A percentile compares a stretch with the other conserved stretches of the same genome.
These are phyloP conservation scores for Penicillium sp. DNA, from an alignment of 2,329 filamentous ascomycete genomes.

Conservation along the genomic window DNA sequence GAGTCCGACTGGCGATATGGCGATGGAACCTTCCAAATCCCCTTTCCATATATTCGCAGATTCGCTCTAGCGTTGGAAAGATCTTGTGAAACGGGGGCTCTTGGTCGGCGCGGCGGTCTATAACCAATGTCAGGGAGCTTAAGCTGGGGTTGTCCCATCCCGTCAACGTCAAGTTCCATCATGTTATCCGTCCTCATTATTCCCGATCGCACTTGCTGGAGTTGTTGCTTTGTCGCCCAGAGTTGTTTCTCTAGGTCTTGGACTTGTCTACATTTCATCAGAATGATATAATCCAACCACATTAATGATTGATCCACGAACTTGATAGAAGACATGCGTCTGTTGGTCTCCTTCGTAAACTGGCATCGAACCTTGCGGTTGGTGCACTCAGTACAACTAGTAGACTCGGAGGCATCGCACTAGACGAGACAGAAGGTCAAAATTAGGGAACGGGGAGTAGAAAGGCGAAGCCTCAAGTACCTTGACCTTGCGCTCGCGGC, in stretches of 20 bases:
- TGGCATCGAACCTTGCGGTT: constrained; percentile 97
- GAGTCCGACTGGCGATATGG: constrained; percentile 64
- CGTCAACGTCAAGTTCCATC: constrained; percentile 49
- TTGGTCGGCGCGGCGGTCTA: constrained; percentile 67
- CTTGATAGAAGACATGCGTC: constrained; percentile 99
- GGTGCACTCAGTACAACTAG: constrained; percentile 95
- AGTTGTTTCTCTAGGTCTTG: constrained; percentile 96
- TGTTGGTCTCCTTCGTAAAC: constrained; percentile 98
- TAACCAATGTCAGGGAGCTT: constrained; percentile 69
- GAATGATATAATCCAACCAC: constrained; percentile 16
- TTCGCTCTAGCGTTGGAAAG: constrained; percentile 74
- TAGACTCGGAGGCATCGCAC: constrained; percentile 95
- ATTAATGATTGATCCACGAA: constrained; percentile 42
- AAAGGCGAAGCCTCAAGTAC: constrained; percentile 38
- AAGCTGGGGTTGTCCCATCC: constrained; percentile 51
- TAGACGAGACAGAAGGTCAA: constrained; percentile 31
- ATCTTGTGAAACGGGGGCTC: constrained; percentile 67
- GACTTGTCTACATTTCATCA: constrained; percentile 66
- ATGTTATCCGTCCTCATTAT: constrained; percentile 57
- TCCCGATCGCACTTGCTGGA: constrained; percentile 72
- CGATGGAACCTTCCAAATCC: constrained; percentile 78
- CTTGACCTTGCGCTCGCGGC: constrained; percentile 79
- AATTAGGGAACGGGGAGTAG: background rate
- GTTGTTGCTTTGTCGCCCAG: constrained; percentile 77
- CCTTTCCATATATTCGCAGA: constrained; percentile 73